These are phyloP conservation scores for Pseudocercospora cruenta DNA, from an alignment of 2,329 filamentous ascomycete species.

Conservation along the genomic window DNA sequence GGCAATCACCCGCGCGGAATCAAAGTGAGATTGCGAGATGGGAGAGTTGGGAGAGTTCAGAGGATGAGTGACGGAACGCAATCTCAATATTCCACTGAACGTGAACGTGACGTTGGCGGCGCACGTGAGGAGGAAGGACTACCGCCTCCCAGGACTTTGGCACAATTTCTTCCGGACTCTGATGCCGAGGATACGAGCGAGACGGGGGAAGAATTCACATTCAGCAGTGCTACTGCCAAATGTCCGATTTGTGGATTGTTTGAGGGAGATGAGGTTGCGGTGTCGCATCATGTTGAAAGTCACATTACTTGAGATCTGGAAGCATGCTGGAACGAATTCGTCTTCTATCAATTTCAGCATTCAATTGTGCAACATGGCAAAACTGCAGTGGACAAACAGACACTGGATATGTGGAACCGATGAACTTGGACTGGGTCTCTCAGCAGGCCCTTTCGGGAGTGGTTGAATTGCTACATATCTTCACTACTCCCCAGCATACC, in stretches of 20 bases:
- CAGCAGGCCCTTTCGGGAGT: background rate
- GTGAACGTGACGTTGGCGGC: too few species aligned
- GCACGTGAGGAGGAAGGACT: background rate
- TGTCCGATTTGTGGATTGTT: constrained; percentile 71
- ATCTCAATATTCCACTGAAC: background rate
- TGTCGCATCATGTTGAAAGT: constrained; percentile 66
- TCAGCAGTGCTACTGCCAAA: constrained; percentile 36
- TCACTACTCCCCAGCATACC: constrained; percentile 22
- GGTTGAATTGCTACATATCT: background rate
- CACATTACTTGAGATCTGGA: constrained; percentile 41
- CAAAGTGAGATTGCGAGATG: constrained; percentile 72
- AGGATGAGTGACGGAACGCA: constrained; percentile 48
- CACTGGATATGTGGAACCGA: background rate
- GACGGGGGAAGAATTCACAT: constrained; percentile 19
- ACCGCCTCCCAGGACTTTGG: constrained; percentile 35
- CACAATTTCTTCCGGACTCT: constrained; percentile 32
- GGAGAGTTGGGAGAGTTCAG: constrained; percentile 75
- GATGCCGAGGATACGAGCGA: background rate
- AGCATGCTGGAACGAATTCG: background rate
- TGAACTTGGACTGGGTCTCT: background rate
- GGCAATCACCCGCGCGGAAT: constrained; percentile 73
- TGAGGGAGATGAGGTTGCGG: constrained; percentile 69
- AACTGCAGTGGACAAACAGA: too few species aligned
- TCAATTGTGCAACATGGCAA: background rate
- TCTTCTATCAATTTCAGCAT: background rate